These are phyloP conservation scores for Abrus pulchellus DNA, from an alignment of 306 rosid species.

Conservation along the genomic window DNA sequence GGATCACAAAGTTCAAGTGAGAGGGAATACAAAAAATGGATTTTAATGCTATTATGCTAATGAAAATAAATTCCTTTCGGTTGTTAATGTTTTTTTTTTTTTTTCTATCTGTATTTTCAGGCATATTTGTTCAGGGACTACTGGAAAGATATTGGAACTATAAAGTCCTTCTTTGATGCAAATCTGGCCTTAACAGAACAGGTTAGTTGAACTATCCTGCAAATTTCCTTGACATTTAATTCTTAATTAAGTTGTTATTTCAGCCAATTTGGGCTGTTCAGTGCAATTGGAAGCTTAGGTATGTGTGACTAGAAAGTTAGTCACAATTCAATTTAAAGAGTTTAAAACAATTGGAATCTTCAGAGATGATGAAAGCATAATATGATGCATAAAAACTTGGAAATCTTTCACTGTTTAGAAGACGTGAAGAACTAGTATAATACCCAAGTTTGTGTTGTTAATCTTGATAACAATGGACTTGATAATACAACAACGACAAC, in stretches of 20 bases:
- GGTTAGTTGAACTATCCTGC: slow-evolving; percentile 55
- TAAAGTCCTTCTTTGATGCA: slow-evolving; percentile 83
- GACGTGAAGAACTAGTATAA: background rate
- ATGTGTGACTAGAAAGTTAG: background rate
- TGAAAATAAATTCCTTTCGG: background rate
- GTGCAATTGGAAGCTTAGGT: slow-evolving; percentile 5
- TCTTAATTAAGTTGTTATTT: background rate
- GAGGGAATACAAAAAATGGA: slow-evolving; percentile 39
- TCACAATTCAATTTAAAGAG: slow-evolving; percentile 7
- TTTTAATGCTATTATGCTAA: background rate
- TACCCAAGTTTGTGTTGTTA: slow-evolving; percentile 2
- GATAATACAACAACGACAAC: background rate
- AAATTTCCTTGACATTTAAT: slow-evolving; percentile 9
- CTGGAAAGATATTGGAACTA: slow-evolving; percentile 95
- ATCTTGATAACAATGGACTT: slow-evolving; percentile 10
- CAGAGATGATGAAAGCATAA: background rate
- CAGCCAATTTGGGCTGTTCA: slow-evolving; percentile 6
- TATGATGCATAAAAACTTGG: background rate
- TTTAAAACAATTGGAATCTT: slow-evolving; percentile 19
- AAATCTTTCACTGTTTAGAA: slow-evolving; percentile 25
- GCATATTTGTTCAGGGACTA: slow-evolving; percentile 82
- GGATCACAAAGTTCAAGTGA: slow-evolving; percentile 86
- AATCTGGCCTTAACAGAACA: slow-evolving; percentile 85
- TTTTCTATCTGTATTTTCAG: slow-evolving; percentile 51
- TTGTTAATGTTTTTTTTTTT: slow-evolving; percentile 8